phyloP scores from a whole-genome alignment of 2,329 filamentous ascomycete species.

The Rhynchosporium graminicola region DNA sequence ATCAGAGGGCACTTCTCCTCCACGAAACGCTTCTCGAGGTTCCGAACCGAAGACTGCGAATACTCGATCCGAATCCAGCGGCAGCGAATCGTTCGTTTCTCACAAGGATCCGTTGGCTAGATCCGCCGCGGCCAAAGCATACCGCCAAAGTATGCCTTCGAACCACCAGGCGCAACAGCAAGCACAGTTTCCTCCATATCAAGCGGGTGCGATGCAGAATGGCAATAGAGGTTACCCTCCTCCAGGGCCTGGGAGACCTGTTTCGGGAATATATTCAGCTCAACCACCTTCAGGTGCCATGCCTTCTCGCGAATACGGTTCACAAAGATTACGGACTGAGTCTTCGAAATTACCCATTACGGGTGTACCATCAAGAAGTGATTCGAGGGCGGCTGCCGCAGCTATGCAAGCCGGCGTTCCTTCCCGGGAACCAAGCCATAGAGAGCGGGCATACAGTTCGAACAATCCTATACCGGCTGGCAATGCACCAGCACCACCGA shows the following conservation, averaged over 20 bases:
- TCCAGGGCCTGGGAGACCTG: conserved; percentile 44
- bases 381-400: conserved; percentile 60
- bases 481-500: conserved; percentile 68
- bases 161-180: conserved; percentile 48
- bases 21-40: conserved; percentile 28
- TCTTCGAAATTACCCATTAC: conserved; percentile 58
- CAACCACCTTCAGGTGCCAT: conserved; percentile 44
- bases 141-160: conserved; percentile 47
- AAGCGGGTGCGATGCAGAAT: conserved; percentile 46
- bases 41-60: conserved; percentile 28
- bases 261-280: conserved; percentile 49
- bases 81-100: conserved; percentile 37
- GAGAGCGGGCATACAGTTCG: conserved; percentile 67
- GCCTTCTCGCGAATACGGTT: conserved; percentile 43
- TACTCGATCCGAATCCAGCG: conserved; percentile 35
- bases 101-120: conserved; percentile 34
- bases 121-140: conserved; percentile 39
- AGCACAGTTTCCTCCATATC: conserved; percentile 46
- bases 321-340: conserved; percentile 59
- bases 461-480: conserved; percentile 52
- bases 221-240: conserved; percentile 42
- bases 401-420: conserved; percentile 63
- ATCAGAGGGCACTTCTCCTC: conserved; percentile 28
- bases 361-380: conserved; percentile 56
- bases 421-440: conserved; percentile 68